These are phyloP conservation scores for Ottelia alismoides DNA, from an alignment of 106 monocot genomes.

Conservation along the genomic window DNA sequence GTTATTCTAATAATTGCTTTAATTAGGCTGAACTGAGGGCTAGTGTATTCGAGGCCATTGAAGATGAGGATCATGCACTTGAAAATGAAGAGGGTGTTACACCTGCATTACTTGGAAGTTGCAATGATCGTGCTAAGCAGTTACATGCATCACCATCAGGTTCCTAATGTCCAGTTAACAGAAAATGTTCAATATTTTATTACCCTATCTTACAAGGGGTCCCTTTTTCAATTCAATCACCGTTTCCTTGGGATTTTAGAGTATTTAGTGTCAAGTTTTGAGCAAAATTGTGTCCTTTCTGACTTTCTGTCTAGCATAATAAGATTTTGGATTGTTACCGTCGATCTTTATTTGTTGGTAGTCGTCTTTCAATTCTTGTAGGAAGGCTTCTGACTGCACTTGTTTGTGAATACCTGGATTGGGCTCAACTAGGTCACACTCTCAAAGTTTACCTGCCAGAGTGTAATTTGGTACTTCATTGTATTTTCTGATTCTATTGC, in stretches of 20 bases:
- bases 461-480: slow-evolving; percentile 60
- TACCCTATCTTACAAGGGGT: too few relatives aligned
- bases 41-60: slow-evolving; percentile 97
- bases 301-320: too few relatives aligned
- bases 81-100: slow-evolving; percentile 69
- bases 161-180: too few relatives aligned
- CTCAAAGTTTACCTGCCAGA: slow-evolving; percentile 83
- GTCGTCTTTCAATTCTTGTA: slow-evolving; percentile 12
- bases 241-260: too few relatives aligned
- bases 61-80: slow-evolving; percentile 75
- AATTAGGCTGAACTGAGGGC: slow-evolving; percentile 93
- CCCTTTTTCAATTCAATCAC: too few relatives aligned
- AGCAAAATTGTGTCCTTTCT: too few relatives aligned
- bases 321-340: too few relatives aligned
- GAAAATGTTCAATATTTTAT: too few relatives aligned
- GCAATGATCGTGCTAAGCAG: slow-evolving; percentile 94
- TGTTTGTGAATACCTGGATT: slow-evolving; percentile 69
- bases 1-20: too few relatives aligned
- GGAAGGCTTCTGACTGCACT: slow-evolving; percentile 65
- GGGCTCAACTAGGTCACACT: slow-evolving; percentile 74
- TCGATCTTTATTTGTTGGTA: not conserved
- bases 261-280: too few relatives aligned
- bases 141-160: slow-evolving; percentile 96
- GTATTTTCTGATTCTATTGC: too few relatives aligned
- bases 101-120: slow-evolving; percentile 89